Percentiles rank a stretch among this genome's conserved stretches.
Conservation (phyloP, 2,329 filamentous ascomycete genomes). For the Phyllosticta citribraziliensis region DNA sequence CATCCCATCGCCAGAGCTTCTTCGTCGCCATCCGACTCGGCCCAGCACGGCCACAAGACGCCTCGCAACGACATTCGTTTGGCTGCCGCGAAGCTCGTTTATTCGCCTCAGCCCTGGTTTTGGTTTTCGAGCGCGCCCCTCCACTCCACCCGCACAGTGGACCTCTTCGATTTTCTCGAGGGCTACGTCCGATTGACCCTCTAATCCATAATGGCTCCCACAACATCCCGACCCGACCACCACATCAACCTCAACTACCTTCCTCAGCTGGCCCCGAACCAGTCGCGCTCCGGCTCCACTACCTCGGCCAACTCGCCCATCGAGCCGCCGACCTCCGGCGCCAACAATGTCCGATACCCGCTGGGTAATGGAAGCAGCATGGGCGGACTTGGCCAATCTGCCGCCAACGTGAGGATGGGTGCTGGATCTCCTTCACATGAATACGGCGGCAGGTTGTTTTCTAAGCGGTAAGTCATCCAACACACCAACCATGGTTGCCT, state of each 20-base stretch:
- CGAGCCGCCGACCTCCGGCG: conserved; percentile 56
- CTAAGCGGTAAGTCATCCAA: conserved; percentile 65
- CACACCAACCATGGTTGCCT: neutral
- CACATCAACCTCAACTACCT: conserved; percentile 79
- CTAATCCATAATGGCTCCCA: conserved; percentile 89
- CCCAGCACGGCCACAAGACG: conserved; percentile 19
- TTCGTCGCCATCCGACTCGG: conserved; percentile 6
- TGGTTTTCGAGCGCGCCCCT: conserved; percentile 25
- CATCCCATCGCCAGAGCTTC: conserved; percentile 6
- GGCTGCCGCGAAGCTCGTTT: conserved; percentile 29
- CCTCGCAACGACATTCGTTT: conserved; percentile 30
- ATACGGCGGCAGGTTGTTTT: conserved; percentile 66
- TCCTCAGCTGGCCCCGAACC: conserved; percentile 54
- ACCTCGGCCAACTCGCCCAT: conserved; percentile 72
- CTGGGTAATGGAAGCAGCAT: conserved; percentile 59
- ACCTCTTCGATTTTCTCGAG: conserved; percentile 7
- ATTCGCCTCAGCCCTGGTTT: conserved; percentile 28
- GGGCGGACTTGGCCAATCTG: conserved; percentile 39
- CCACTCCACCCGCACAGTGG: neutral
- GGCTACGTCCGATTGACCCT: conserved; percentile 12
- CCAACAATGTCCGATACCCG: conserved; percentile 52
- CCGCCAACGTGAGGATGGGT: conserved; percentile 60
- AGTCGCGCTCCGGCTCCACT: conserved; percentile 67
- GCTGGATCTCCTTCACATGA: conserved; percentile 96
- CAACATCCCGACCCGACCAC: conserved; percentile 61